Conservation (phyloP, 805 yeast species). For the Starmerella stigmatis region DNA sequence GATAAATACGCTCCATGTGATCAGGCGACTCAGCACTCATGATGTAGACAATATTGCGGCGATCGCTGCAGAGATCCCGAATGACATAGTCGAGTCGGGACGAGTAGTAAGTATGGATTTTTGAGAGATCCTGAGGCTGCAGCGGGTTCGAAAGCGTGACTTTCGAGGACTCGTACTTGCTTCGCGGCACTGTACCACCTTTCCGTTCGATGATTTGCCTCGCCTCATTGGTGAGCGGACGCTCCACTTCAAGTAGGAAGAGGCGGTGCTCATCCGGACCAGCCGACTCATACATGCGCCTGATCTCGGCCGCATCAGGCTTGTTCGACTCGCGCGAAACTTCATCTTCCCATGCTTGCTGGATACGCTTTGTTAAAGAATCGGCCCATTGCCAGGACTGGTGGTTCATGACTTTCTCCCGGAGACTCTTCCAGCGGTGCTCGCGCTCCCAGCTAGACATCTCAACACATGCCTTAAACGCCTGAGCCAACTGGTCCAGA, state of each 20-base stretch:
- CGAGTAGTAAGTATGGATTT: conserved; percentile 17
- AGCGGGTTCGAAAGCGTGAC: conserved; percentile 1
- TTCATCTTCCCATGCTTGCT: conserved; percentile 43
- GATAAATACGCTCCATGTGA: conserved; percentile 57
- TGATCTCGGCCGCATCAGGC: conserved; percentile 17
- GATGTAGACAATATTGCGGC: conserved; percentile 58
- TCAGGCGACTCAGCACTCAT: conserved; percentile 53
- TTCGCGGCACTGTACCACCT: conserved; percentile 1
- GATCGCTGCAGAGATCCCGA: conserved; percentile 47
- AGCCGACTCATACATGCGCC: conserved; percentile 11
- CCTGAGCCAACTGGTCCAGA: conserved; percentile 50
- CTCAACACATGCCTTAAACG: conserved; percentile 52
- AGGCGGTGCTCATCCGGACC: conserved; percentile 12
- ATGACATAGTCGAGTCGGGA: conserved; percentile 38
- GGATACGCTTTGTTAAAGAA: conserved; percentile 44
- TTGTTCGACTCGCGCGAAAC: conserved; percentile 29
- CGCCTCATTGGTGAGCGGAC: conserved; percentile 15
- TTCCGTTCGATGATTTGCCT: conserved; percentile 2
- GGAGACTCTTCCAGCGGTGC: conserved; percentile 51
- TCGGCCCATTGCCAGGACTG: conserved; percentile 71
- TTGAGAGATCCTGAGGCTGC: background rate
- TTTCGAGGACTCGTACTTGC: background rate
- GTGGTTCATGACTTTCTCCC: conserved; percentile 48
- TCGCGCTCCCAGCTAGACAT: conserved; percentile 52
- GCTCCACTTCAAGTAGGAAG: conserved; percentile 21